Evolutionary conservation across 2,329 filamentous ascomycete genomes (phyloP).

Genomic region (Fusarium siculi): DNA sequence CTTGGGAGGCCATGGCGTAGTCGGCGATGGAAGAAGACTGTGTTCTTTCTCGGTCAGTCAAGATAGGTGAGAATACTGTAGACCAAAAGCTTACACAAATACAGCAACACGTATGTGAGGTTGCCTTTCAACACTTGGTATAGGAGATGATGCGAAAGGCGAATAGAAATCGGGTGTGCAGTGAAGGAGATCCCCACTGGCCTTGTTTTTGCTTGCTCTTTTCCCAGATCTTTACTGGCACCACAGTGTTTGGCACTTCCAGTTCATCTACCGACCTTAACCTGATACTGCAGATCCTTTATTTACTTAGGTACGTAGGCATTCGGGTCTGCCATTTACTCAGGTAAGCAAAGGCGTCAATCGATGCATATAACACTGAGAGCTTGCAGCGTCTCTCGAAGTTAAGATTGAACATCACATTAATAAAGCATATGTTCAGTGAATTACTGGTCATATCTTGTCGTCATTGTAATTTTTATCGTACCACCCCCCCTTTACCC

Average conservation of each 20-base stretch:
- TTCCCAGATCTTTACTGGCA: not conserved
- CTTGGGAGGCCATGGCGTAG: not conserved
- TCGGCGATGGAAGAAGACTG: not conserved
- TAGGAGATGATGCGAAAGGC: not conserved
- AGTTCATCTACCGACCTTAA: not conserved
- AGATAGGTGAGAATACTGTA: not conserved
- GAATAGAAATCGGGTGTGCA: not conserved
- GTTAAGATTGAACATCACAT: not conserved
- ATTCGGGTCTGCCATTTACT: not conserved
- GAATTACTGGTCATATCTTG: not conserved
- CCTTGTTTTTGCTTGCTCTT: not conserved
- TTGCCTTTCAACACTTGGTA: not conserved
- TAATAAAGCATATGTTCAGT: not conserved
- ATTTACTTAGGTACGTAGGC: too few species aligned
- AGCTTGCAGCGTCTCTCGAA: not conserved
- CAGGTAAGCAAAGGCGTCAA: not conserved
- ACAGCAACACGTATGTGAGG: fast-evolving
- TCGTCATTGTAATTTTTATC: not conserved
- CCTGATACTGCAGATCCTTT: not conserved
- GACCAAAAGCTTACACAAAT: not conserved
- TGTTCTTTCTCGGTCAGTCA: not conserved
- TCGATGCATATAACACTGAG: not conserved
- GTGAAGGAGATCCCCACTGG: not conserved
- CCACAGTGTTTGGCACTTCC: not conserved
- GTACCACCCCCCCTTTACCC: not conserved